Conservation (phyloP, 768 basidiomycete species). For the Suillus americanus region DNA sequence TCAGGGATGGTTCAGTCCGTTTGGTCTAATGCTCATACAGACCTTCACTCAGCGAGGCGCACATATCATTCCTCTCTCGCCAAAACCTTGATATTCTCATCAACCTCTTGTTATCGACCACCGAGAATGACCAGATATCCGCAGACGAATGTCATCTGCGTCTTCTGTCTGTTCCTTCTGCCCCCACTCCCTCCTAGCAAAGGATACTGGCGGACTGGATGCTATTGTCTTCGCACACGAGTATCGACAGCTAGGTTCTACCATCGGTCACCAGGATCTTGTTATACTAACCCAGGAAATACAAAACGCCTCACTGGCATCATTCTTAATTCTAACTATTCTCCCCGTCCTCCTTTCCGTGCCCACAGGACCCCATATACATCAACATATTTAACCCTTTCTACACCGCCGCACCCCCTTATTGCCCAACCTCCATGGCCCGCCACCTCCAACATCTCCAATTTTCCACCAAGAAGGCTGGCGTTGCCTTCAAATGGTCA, state of each 20-base stretch:
- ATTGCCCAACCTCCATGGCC: constrained; percentile 26
- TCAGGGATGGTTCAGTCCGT: constrained; percentile 69
- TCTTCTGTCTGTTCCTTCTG: constrained; percentile 70
- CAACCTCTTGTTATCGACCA: constrained; percentile 67
- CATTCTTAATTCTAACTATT: constrained; percentile 79
- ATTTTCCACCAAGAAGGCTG: too few species aligned
- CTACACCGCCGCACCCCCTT: constrained; percentile 67
- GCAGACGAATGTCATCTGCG: constrained; percentile 71
- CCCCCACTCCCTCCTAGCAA: constrained; percentile 59
- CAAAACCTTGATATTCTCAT: constrained; percentile 59
- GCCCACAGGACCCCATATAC: constrained; percentile 83
- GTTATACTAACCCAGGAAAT: constrained; percentile 37
- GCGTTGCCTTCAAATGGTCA: too few species aligned
- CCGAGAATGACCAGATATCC: constrained; percentile 74
- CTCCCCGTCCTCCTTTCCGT: constrained; percentile 73
- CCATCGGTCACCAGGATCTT: constrained; percentile 32
- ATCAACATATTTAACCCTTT: constrained; percentile 86
- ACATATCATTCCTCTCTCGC: constrained; percentile 58
- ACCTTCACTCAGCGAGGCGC: too few species aligned
- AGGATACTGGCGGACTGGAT: constrained; percentile 72
- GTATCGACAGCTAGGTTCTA: constrained; percentile 61
- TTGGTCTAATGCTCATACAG: constrained; percentile 29
- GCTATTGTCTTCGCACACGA: constrained; percentile 75
- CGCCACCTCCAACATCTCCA: too few species aligned
- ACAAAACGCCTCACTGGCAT: constrained; percentile 56